Percentiles rank a stretch among this genome's conserved stretches.
Evolutionary conservation across 2,329 filamentous ascomycete genomes (phyloP).

Genomic region (Hymenoscyphus occultus): DNA sequence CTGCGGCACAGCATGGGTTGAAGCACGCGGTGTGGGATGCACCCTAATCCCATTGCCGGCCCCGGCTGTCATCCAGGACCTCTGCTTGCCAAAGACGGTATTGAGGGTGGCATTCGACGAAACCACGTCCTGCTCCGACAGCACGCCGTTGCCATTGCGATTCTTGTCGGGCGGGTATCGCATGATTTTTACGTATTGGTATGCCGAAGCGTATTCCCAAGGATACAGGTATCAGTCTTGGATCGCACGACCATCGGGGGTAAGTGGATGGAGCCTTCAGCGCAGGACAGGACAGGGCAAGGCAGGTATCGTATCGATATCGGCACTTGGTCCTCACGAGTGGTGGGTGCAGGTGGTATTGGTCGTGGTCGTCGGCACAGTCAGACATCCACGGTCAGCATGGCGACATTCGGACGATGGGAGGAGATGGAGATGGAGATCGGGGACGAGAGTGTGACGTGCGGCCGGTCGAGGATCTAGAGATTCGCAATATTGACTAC

Average conservation of each 20-base stretch:
- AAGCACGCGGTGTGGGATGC: constrained; percentile 32
- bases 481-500: background rate
- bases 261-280: background rate
- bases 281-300: background rate
- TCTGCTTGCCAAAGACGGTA: constrained; percentile 35
- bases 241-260: background rate
- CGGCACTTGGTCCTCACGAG: background rate
- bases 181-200: constrained; percentile 25
- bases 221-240: no score
- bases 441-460: background rate
- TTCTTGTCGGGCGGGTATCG: constrained; percentile 36
- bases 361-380: background rate
- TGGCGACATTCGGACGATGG: background rate
- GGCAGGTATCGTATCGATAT: no score
- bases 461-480: no score
- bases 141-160: constrained; percentile 15
- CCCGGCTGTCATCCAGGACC: constrained; percentile 36
- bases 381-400: background rate
- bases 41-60: constrained; percentile 24
- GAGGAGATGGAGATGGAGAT: background rate
- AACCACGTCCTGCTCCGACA: constrained; percentile 34
- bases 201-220: no score
- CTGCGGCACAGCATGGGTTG: constrained; percentile 12
- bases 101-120: constrained; percentile 38
- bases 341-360: background rate